Conservation (phyloP, 768 basidiomycete species). For the Macrocybe gigantea region DNA sequence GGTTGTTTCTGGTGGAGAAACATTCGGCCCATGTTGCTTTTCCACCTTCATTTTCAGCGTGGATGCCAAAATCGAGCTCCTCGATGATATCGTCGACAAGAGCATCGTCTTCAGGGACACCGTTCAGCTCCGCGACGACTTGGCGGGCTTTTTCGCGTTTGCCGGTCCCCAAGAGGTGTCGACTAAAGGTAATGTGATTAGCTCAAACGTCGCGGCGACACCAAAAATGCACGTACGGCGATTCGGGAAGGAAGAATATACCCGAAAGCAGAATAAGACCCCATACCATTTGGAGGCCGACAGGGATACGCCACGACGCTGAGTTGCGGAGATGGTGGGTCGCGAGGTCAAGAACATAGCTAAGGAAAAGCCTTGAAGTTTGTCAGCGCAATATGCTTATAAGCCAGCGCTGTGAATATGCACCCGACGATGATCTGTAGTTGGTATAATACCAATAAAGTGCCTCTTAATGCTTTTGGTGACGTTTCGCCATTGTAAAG, state of each 20-base stretch:
- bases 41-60: constrained; percentile 73
- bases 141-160: constrained; percentile 46
- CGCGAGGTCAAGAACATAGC: constrained; percentile 66
- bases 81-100: constrained; percentile 55
- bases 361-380: constrained; percentile 56
- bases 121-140: constrained; percentile 64
- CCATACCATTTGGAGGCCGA: constrained; percentile 72
- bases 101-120: constrained; percentile 50
- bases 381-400: background rate
- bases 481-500: constrained; percentile 77
- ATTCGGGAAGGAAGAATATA: constrained; percentile 74
- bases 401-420: constrained; percentile 6
- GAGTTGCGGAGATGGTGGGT: constrained; percentile 49
- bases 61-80: constrained; percentile 62
- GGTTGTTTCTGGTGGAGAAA: constrained; percentile 59
- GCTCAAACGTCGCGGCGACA: background rate
- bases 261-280: constrained; percentile 62
- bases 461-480: constrained; percentile 69
- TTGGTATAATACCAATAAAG: constrained; percentile 68
- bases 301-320: constrained; percentile 69
- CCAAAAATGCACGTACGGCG: constrained; percentile 44
- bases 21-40: constrained; percentile 77
- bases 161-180: constrained; percentile 61
- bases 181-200: constrained; percentile 28
- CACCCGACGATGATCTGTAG: constrained; percentile 72